A percentile compares a stretch with the other conserved stretches of the same genome.
phyloP scores from a whole-genome alignment of 495 filamentous ascomycete genomes.

The Aspergillus biplanus region DNA sequence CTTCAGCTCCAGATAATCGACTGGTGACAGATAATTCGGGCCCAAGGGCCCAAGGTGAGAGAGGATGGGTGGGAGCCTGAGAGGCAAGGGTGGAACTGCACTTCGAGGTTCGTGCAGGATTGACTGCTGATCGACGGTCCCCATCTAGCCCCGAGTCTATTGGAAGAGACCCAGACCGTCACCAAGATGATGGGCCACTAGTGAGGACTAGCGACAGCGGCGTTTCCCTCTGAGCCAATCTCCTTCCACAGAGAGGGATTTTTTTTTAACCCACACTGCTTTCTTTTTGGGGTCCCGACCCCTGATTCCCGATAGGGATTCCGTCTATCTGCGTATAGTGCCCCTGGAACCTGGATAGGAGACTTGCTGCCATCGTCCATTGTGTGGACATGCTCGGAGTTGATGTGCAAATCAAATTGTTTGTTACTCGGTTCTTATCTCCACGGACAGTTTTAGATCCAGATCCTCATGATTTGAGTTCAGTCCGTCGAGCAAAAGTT shows the following conservation, averaged over 20 bases:
- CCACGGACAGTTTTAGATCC: constrained; percentile 4
- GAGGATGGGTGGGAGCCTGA: too few relatives aligned
- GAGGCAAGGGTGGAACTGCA: too few relatives aligned
- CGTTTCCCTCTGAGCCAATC: not conserved
- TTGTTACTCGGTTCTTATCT: constrained; percentile 1
- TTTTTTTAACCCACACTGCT: not conserved
- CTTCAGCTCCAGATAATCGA: not conserved
- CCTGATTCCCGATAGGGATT: too few relatives aligned
- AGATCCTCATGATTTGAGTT: constrained; percentile 13
- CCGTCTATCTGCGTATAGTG: too few relatives aligned
- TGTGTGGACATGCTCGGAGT: not conserved
- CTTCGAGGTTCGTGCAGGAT: not conserved
- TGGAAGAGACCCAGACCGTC: constrained; percentile 1
- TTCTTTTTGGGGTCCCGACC: too few relatives aligned
- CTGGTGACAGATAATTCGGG: not conserved
- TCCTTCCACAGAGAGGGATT: not conserved
- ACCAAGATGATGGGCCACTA: constrained; percentile 9
- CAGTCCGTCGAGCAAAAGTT: constrained; percentile 1
- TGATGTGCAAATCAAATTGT: not conserved
- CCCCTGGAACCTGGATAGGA: too few relatives aligned
- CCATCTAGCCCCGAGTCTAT: constrained; percentile 1
- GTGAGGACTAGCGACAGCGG: not conserved
- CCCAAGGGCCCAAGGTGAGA: not conserved
- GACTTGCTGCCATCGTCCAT: not conserved
- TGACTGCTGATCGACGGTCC: constrained; percentile 3